Conservation (phyloP, 371 early-diverging fungal genomes). For the Mucor indicus region DNA sequence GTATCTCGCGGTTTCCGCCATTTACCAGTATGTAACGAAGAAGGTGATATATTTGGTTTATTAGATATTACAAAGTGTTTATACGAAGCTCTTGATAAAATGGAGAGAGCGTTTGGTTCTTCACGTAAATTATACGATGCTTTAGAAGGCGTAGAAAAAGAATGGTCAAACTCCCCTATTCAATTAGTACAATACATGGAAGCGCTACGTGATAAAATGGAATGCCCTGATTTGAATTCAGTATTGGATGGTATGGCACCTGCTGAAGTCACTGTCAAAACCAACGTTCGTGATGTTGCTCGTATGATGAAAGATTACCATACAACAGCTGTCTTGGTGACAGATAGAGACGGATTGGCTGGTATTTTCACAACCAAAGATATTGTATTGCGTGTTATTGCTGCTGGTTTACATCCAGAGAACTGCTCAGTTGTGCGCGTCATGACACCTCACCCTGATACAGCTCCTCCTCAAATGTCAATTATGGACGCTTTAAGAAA, state of each 20-base stretch:
- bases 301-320: conserved; percentile 78
- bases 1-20: conserved; percentile 93
- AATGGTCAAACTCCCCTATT: conserved; percentile 57
- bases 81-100: conserved; percentile 91
- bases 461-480: conserved; percentile 68
- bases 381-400: conserved; percentile 91
- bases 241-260: conserved; percentile 61
- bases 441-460: conserved; percentile 94
- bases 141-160: conserved; percentile 90
- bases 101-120: conserved; percentile 91
- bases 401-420: conserved; percentile 82
- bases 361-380: conserved; percentile 90
- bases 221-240: conserved; percentile 78
- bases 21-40: conserved; percentile 92
- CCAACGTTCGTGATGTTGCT: conserved; percentile 85
- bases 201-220: conserved; percentile 69
- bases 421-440: conserved; percentile 86
- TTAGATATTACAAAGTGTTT: conserved; percentile 95
- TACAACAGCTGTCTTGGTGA: conserved; percentile 84
- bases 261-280: conserved; percentile 69
- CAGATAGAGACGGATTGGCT: conserved; percentile 70
- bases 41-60: conserved; percentile 89
- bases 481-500: conserved; percentile 87
- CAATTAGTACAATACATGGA: conserved; percentile 46
- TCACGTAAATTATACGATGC: conserved; percentile 87